Base-by-base conservation (phyloP, 2,329 filamentous ascomycete genomes). In the Zopfia rhizophila region DNA sequence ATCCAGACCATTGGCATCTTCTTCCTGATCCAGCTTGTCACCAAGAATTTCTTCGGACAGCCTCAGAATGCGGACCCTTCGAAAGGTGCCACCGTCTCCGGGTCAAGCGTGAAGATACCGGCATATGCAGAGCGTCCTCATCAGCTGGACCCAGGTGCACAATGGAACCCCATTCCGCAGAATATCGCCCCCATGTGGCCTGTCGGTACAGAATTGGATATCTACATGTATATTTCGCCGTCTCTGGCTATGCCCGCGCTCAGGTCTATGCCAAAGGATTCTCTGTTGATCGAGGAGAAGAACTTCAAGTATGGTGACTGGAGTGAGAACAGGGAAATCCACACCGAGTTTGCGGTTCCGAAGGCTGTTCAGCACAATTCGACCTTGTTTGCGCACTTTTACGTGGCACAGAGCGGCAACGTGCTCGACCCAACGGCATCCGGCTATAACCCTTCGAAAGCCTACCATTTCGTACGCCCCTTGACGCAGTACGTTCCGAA, bases 341-440 rank as follows among this genome's bases (percentile, higher is more conserved):
- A 93, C 58, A 89, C 89, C 5, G 86, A 80, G 25, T 91, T 99
- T 66, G 75, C 80, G 3, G 85, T 97, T 3, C 93, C 94, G 3
- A 78, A 80, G 51, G 80, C 84, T 29, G 91, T 96, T 0, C 92
- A 97, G 78, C 82, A 91, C 58, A 97, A 97, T 69, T 91, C 90
- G 23, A 97, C 93, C 1, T 82, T 99, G 7, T 97, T 90, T 86
- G 93, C 90, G 2, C 94, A 99, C 72, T 95, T 97, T 73, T 96
- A 91, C 63, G 78, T 97, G 50, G 90, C 85, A 8, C 83, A 96
- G 55, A 76, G 85, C 7, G 93, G 92, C 40, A 83, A 84, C 48
- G 80, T 83, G 44, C 76, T 96, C 22, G 93, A 97, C 63, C 93
- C 93, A 3, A 81, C 81, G 7, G 81, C 84, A 44, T 77, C 84